Base-by-base conservation (phyloP, 306 rosid genomes). In the Trichosanthes cucumerina region DNA sequence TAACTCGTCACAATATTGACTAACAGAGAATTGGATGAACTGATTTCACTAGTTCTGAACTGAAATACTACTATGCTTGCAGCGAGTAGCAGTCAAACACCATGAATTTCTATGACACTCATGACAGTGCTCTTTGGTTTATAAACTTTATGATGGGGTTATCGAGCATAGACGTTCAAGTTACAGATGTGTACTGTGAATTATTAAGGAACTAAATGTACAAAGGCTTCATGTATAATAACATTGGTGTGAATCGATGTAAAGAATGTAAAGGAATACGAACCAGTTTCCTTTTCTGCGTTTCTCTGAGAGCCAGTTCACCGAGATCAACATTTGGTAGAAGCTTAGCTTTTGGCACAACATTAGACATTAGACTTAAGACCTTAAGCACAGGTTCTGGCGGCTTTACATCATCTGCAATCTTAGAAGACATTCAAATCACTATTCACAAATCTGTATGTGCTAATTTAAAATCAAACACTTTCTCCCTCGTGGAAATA, bases 321-420 rank as follows among this genome's bases (percentile, higher is more conserved):
- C 89, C 88, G 50, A 88, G 81, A 78, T 95, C 98, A 72, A 83
- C 79, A 64, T 83, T 73, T 0, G 96, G 97, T 39, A 90, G 56
- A 84, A 95, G 96, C 81, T 95, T 95, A 78, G 93, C 95, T 79
- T 89, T 88, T 19, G 96, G 97, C 77, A 87, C 26, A 74, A 87
- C 85, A 43, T 87, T 90, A 72, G 98, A 87, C 89, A 92, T 41
- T 71, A 85, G 57, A 43, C 79, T 83, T 79, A 92, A 74, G 7
- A 26, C 85, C 86, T 88, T 92, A 89, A 82, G 74, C 79, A 87
- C 86, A 33, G 87, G 85, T 3, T 84, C 85, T 14, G 98, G 79
- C 60, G 97, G 98, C 46, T 82, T 78, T 82, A 95, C 85, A 19
- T 86, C 92, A 13, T 89, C 98, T 85, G 91, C 90, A 86, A 95